phyloP scores from a whole-genome alignment of 169 alveolate species.

The Besnoitia besnoiti region DNA sequence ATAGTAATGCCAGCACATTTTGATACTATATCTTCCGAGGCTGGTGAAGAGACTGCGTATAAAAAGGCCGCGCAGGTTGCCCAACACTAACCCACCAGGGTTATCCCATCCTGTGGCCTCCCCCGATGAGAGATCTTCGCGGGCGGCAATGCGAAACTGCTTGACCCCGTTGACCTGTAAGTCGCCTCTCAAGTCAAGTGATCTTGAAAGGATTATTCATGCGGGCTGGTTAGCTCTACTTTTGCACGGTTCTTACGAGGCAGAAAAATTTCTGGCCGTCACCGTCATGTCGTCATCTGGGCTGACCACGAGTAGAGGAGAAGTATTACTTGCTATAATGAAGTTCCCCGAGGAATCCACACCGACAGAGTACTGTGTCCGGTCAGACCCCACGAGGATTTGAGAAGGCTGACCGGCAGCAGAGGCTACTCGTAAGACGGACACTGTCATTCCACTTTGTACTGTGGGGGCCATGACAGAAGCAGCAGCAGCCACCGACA shows the following conservation, averaged over 20 bases:
- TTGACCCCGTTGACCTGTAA: conserved; percentile 59
- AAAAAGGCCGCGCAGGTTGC: background rate
- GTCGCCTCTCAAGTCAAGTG: conserved; percentile 64
- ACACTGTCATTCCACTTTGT: conserved; percentile 66
- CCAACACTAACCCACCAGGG: conserved; percentile 41
- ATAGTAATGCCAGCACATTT: conserved; percentile 70
- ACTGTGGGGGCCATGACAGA: conserved; percentile 49
- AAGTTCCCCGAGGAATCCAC: conserved; percentile 51
- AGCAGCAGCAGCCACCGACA: conserved; percentile 2
- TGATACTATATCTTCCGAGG: conserved; percentile 55
- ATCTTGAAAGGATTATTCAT: background rate
- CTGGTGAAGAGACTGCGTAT: background rate
- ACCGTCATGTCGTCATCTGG: conserved; percentile 56
- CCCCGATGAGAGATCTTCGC: conserved; percentile 65
- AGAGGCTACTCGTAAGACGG: conserved; percentile 58
- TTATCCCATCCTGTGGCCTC: conserved; percentile 71
- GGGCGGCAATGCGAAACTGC: conserved; percentile 63
- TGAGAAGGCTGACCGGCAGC: conserved; percentile 59
- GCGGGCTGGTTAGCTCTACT: background rate
- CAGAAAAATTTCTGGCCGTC: conserved; percentile 44
- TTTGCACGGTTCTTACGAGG: conserved; percentile 2
- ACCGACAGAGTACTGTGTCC: conserved; percentile 46
- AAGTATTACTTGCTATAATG: conserved; percentile 38
- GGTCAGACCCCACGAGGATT: conserved; percentile 58
- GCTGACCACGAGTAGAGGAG: conserved; percentile 51